phyloP scores from a whole-genome alignment of 108 stramenopile species.

The Cyclotella choctawhatcheeana region DNA sequence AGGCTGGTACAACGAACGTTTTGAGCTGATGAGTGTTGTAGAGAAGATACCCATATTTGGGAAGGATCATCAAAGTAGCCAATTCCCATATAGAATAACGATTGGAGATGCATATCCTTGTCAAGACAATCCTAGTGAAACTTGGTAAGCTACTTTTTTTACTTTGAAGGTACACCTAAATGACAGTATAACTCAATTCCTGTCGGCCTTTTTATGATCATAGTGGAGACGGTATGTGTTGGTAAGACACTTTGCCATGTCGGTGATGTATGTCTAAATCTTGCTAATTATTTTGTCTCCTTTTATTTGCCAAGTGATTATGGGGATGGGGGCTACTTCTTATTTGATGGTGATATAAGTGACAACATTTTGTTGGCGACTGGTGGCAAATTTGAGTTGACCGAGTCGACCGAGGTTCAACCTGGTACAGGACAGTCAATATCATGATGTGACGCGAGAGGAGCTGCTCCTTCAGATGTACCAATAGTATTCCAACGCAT shows the following conservation, averaged over 20 bases:
- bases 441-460: not conserved
- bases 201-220: too few species aligned
- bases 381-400: conserved; percentile 32
- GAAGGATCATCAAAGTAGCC: not conserved
- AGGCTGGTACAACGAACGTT: conserved; percentile 43
- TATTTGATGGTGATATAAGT: conserved; percentile 35
- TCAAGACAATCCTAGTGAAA: conserved; percentile 26
- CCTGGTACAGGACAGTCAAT: not conserved
- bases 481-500: too few species aligned
- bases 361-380: conserved; percentile 33
- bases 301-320: conserved; percentile 17
- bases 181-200: too few species aligned
- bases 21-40: conserved; percentile 36
- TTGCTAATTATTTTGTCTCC: not conserved
- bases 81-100: conserved; percentile 30
- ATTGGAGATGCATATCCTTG: conserved; percentile 42
- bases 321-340: conserved; percentile 22
- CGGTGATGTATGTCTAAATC: not conserved
- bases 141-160: conserved; percentile 3
- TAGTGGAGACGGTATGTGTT: too few species aligned
- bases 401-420: conserved; percentile 14
- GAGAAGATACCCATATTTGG: conserved; percentile 42
- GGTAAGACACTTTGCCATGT: too few species aligned
- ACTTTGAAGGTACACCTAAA: too few species aligned
- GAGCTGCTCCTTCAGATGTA: too few species aligned